These are phyloP conservation scores for Pelargonium fulgidum DNA, from an alignment of 441 rosid genomes.

Conservation along the genomic window DNA sequence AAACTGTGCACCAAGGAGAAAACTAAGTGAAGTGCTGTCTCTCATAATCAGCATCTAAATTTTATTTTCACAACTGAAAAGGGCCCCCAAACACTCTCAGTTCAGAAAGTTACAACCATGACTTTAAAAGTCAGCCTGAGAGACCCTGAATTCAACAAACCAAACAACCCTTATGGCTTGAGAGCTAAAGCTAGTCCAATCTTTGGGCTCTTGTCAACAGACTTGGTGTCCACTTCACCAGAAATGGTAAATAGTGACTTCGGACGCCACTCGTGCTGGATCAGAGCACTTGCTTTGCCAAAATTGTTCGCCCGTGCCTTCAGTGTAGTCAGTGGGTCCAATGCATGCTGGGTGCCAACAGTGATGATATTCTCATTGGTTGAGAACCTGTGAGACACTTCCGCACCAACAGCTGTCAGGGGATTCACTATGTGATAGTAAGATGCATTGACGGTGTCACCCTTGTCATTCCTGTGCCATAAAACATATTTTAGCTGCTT, in stretches of 20 bases:
- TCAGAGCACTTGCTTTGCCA: conserved; percentile 66
- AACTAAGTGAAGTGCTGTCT: too few species aligned
- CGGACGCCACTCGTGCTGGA: conserved; percentile 94
- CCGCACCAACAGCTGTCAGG: conserved; percentile 70
- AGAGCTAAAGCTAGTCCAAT: conserved; percentile 85
- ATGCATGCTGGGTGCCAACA: conserved; percentile 62
- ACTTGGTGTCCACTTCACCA: conserved; percentile 44
- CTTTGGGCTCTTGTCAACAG: conserved; percentile 73
- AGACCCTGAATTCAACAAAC: background rate
- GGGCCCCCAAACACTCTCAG: background rate
- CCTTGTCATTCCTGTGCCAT: conserved; percentile 65
- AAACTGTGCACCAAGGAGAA: too few species aligned
- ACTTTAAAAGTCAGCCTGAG: background rate
- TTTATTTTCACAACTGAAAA: background rate
- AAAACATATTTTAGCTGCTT: too few species aligned
- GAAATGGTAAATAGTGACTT: conserved; percentile 22
- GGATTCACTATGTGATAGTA: conserved; percentile 67
- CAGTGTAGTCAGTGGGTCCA: conserved; percentile 66
- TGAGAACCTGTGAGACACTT: conserved; percentile 66
- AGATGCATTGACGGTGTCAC: conserved; percentile 55
- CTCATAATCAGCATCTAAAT: background rate
- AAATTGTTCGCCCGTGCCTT: conserved; percentile 65
- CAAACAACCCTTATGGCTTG: conserved; percentile 33
- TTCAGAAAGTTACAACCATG: conserved; percentile 6
- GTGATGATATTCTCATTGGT: conserved; percentile 63